Evolutionary conservation across 768 basidiomycete genomes (phyloP).

Genomic region (Phlebiopsis gigantea): DNA sequence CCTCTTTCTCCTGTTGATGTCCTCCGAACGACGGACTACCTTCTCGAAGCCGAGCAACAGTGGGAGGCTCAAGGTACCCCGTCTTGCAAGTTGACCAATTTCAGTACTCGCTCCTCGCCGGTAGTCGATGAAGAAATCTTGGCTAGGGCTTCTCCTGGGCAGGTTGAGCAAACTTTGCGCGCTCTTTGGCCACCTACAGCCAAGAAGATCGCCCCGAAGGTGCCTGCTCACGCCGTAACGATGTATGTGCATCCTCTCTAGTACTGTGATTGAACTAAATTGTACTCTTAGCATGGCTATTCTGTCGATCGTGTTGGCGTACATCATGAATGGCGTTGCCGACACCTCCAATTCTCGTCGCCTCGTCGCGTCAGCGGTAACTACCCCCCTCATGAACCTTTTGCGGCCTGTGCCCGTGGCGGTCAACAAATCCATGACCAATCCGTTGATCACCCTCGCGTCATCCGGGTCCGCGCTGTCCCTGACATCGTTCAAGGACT

Average conservation of each 20-base stretch:
- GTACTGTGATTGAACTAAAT: slow-evolving; percentile 9
- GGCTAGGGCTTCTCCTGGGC: slow-evolving; percentile 35
- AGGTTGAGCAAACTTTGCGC: slow-evolving; percentile 41
- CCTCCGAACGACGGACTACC: slow-evolving; percentile 17
- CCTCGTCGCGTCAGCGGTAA: slow-evolving; percentile 30
- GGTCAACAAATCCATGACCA: slow-evolving; percentile 17
- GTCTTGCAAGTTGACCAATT: slow-evolving; percentile 15
- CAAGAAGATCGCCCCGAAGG: slow-evolving; percentile 36
- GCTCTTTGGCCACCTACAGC: slow-evolving; percentile 35
- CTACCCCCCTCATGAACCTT: slow-evolving; percentile 18
- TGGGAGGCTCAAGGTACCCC: slow-evolving; percentile 27
- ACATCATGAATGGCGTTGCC: slow-evolving; percentile 42
- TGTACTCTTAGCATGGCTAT: slow-evolving; percentile 51
- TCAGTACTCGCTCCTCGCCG: slow-evolving; percentile 21
- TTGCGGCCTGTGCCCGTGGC: neutral
- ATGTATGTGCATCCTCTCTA: slow-evolving; percentile 41
- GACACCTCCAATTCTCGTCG: slow-evolving; percentile 25
- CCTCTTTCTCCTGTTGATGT: slow-evolving; percentile 17
- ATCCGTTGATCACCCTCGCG: slow-evolving; percentile 1
- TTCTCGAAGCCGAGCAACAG: slow-evolving; percentile 28
- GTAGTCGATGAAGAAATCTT: slow-evolving; percentile 46
- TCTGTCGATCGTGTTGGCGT: slow-evolving; percentile 63
- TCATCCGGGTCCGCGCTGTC: slow-evolving; percentile 13
- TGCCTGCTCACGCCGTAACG: slow-evolving; percentile 54
- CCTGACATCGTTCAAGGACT: slow-evolving; percentile 22